These are phyloP conservation scores for Flaveria trinervia DNA, from an alignment of 129 eudicot species.

Conservation along the genomic window DNA sequence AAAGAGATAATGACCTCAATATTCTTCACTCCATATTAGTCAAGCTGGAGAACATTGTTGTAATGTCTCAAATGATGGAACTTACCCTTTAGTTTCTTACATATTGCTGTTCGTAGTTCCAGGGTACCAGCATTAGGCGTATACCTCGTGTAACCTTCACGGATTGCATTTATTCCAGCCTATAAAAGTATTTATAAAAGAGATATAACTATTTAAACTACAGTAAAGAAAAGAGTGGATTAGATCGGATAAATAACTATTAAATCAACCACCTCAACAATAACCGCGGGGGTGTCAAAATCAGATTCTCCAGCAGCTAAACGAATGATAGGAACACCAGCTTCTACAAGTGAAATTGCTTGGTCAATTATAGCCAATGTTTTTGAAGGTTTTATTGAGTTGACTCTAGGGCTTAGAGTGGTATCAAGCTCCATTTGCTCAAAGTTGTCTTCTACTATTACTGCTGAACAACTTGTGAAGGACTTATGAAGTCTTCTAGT, in stretches of 20 bases:
- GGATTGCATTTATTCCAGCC: slow-evolving; percentile 92
- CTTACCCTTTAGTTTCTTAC: slow-evolving; percentile 80
- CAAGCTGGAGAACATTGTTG: neutral
- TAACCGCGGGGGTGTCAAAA: slow-evolving; percentile 84
- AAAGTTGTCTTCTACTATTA: slow-evolving; percentile 42
- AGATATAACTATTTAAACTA: neutral
- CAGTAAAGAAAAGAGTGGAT: neutral
- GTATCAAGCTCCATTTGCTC: slow-evolving; percentile 68
- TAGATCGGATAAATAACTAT: neutral
- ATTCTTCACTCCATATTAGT: neutral
- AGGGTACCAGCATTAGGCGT: slow-evolving; percentile 96
- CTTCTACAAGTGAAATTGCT: slow-evolving; percentile 93
- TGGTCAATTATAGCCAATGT: slow-evolving; percentile 86
- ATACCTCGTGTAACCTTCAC: slow-evolving; percentile 89
- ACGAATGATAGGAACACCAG: slow-evolving; percentile 93
- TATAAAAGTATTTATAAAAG: slow-evolving; percentile 9
- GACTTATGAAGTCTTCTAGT: slow-evolving; percentile 33
- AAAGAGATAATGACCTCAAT: too few relatives aligned
- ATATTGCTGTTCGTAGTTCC: slow-evolving; percentile 81
- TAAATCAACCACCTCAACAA: slow-evolving; percentile 61
- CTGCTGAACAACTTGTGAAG: slow-evolving; percentile 42
- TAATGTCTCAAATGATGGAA: slow-evolving; percentile 14
- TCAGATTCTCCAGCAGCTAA: slow-evolving; percentile 98
- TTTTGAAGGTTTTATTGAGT: slow-evolving; percentile 86
- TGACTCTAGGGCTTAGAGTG: slow-evolving; percentile 83